Evolutionary conservation across 495 filamentous ascomycete genomes (phyloP).

Genomic region (Penicillium chermesinum): DNA sequence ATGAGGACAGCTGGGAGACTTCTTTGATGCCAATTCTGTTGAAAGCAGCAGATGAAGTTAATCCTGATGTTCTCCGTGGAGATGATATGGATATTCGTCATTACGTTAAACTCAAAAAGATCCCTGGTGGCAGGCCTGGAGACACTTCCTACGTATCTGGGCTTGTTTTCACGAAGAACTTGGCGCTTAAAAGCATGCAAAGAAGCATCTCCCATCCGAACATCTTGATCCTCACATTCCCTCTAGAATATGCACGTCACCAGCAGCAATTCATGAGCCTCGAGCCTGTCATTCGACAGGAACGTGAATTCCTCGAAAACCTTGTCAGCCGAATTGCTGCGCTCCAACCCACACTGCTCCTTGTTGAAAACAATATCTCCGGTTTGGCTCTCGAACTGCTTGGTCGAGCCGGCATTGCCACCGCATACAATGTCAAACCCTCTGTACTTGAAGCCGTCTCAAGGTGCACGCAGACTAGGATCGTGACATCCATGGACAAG

Average conservation of each 20-base stretch:
- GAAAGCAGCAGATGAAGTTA: slow-evolving; percentile 89
- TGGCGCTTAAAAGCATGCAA: slow-evolving; percentile 93
- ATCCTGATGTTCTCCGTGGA: slow-evolving; percentile 79
- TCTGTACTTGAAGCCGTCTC: slow-evolving; percentile 94
- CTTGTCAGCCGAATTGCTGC: slow-evolving; percentile 88
- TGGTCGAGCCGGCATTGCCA: slow-evolving; percentile 80
- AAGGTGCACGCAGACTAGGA: slow-evolving; percentile 80
- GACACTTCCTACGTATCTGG: slow-evolving; percentile 95
- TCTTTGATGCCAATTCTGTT: slow-evolving; percentile 87
- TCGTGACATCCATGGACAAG: slow-evolving; percentile 95
- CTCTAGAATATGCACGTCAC: slow-evolving; percentile 92
- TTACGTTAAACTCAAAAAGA: slow-evolving; percentile 96
- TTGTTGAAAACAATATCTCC: slow-evolving; percentile 87
- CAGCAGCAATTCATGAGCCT: slow-evolving; percentile 98
- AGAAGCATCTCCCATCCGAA: slow-evolving; percentile 77
- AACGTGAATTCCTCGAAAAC: slow-evolving; percentile 90
- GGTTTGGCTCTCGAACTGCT: slow-evolving; percentile 85
- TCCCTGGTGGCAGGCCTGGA: slow-evolving; percentile 79
- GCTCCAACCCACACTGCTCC: slow-evolving; percentile 73
- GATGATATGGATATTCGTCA: slow-evolving; percentile 99
- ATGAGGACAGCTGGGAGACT: slow-evolving; percentile 76
- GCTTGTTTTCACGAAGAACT: slow-evolving; percentile 93
- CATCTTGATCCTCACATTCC: slow-evolving; percentile 90
- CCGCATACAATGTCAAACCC: slow-evolving; percentile 91
- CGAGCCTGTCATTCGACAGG: slow-evolving; percentile 93